Evolutionary conservation across 192 early-diverging fungal genomes (phyloP), one percentile per base, ranked within the genome.

Genomic region (Chytriomyces sp.): DNA sequence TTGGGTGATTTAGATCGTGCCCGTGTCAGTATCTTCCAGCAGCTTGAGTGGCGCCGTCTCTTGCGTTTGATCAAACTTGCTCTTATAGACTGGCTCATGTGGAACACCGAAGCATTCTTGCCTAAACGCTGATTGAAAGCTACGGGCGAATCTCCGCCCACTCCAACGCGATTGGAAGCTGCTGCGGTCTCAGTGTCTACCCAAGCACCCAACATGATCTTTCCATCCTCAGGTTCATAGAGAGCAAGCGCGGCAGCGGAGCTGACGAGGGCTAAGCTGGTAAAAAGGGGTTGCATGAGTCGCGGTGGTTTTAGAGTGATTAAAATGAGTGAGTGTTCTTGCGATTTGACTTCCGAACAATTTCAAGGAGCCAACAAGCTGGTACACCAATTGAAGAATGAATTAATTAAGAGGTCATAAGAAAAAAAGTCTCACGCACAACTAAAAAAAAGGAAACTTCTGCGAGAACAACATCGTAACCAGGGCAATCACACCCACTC

Each of bases 211-310:
- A 78, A 59, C 28, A 67, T 61, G 33, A 62, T 49, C 52, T 78
- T 70, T 53, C 76, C 76, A 53, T 60, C 64, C n/a, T 41, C 68
- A 3, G 80, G 80, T 73, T 81, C 80, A 25, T 76, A 74, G 56
- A 67, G 57, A 12, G 73, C 41, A 12, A 61, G 60, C 34, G 59
- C 55, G 28, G 60, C 19, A 4, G 31, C 31, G n/a, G n/a, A n/a
- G n/a, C n/a, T n/a, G n/a, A n/a, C n/a, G n/a, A n/a, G n/a, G n/a
- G n/a, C n/a, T n/a, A n/a, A n/a, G n/a, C n/a, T n/a, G n/a, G n/a
- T n/a, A n/a, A n/a, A n/a, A n/a, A n/a, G n/a, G n/a, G n/a, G n/a
- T n/a, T n/a, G n/a, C n/a, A n/a, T n/a, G n/a, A n/a, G n/a, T n/a
- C n/a, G n/a, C n/a, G n/a, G n/a, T n/a, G n/a, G n/a, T n/a, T n/a